Conservation (phyloP, 2,329 filamentous ascomycete species). For the Claviceps humidiphila region DNA sequence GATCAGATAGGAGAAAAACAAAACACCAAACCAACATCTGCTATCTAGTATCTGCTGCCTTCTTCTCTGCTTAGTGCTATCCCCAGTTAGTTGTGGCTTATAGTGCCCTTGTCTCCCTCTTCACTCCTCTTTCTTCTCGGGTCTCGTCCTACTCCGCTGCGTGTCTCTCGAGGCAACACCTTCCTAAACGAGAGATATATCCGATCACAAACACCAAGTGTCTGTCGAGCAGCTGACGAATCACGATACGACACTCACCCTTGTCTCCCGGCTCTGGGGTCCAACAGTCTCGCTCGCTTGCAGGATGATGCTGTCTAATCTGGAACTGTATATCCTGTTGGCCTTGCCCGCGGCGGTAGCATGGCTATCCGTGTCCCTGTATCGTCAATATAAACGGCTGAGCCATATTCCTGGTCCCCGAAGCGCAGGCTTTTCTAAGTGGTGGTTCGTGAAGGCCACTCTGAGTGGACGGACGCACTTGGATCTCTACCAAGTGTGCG, state of each 20-base stretch:
- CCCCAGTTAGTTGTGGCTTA: too few species aligned
- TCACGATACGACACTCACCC: not conserved
- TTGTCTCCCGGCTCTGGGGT: not conserved
- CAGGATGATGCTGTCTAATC: not conserved
- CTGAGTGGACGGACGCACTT: constrained; percentile 20
- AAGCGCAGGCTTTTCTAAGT: constrained; percentile 24
- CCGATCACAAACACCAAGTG: too few species aligned
- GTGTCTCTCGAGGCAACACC: not conserved
- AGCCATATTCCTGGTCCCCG: constrained; percentile 27
- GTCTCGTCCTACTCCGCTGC: not conserved
- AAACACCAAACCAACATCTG: too few species aligned
- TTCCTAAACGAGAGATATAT: too few species aligned
- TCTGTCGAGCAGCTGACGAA: not conserved
- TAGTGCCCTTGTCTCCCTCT: not conserved
- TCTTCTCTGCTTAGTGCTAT: too few species aligned
- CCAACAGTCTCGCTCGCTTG: not conserved
- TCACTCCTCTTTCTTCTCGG: not conserved
- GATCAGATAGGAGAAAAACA: too few species aligned
- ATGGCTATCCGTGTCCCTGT: constrained; percentile 5
- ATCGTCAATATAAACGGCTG: constrained; percentile 21
- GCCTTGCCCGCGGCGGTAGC: constrained; percentile 4
- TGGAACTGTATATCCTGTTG: constrained; percentile 1
- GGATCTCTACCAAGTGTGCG: constrained; percentile 21
- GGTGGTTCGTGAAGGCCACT: constrained; percentile 23
- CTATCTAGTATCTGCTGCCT: too few species aligned